Base-by-base conservation (phyloP, 2,329 filamentous ascomycete genomes). In the Trichoderma oligosporum region DNA sequence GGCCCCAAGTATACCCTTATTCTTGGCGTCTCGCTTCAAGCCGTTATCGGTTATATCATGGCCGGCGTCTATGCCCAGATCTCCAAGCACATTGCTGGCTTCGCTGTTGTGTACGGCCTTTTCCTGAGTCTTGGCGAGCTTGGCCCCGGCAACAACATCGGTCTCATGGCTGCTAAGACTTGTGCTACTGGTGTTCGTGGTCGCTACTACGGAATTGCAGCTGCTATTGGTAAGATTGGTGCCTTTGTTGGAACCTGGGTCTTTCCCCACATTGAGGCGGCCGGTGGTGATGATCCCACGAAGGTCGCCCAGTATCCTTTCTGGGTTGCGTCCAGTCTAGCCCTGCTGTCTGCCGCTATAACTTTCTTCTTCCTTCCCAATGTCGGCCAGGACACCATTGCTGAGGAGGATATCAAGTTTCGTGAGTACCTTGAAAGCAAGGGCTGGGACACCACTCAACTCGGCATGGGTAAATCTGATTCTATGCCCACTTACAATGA, bases 91-190 rank as follows among this genome's bases (percentile, higher is more conserved):
- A 67, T 74, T 8, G 73, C 70, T 4, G 71, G 61, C 6, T 73
- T 74, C 25, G 70, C 70, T 11, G 69, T 74, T 8, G 66, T 74
- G 0, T 74, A 71, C 6, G 72, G 71, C 5, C 70, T 74, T 27
- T 74, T 74, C 61, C 64, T 70, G 36, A 65, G 71, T 0, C 68
- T 73, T 3, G 72, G 73, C 45, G 72, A 74, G 70, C 74, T 95
- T 38, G 91, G 92, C 0, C 91, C 92, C 0, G 92, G 92, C 11
- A 89, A 96, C 76, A 96, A 96, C 70, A 96, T 96, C 64, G 91
- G 91, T 2, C 80, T 96, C 0, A 72, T 95, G 27, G 91, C 92
- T 0, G 88, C 88, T 45, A 96, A 96, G 77, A 92, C 89, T 2
- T 91, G 86, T 65, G 90, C 92, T 0, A 96, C 92, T 4, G 87